phyloP scores from a whole-genome alignment of 192 early-diverging fungal genomes.

The Coemansia sp. region DNA sequence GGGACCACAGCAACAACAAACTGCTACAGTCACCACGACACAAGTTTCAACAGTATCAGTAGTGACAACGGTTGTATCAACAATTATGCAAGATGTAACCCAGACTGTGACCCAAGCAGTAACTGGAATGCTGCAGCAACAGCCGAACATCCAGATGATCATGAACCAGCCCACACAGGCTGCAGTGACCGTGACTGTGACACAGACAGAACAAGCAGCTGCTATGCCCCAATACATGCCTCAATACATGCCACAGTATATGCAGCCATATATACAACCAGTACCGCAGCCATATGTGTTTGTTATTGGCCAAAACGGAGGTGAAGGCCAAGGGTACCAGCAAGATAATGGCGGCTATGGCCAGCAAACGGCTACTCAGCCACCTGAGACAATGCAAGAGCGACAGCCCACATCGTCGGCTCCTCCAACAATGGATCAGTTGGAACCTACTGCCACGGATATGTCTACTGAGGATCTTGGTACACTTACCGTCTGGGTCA shows the following conservation, averaged over 20 bases:
- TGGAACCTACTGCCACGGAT: neutral
- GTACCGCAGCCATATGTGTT: neutral
- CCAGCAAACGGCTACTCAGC: neutral
- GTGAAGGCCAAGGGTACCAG: neutral
- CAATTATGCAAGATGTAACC: neutral
- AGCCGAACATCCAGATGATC: neutral
- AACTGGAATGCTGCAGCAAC: neutral
- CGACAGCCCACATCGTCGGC: neutral
- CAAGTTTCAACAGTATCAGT: neutral
- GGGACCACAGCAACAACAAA: neutral
- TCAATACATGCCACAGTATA: constrained; percentile 2
- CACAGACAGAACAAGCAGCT: neutral
- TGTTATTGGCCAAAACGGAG: neutral
- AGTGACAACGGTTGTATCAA: neutral
- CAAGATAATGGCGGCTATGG: neutral
- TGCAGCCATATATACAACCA: neutral
- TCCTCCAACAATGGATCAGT: neutral
- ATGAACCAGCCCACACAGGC: neutral
- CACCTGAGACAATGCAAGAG: neutral
- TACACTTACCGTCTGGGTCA: neutral
- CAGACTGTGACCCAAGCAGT: neutral
- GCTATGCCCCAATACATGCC: neutral
- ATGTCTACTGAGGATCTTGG: neutral
- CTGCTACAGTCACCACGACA: neutral
- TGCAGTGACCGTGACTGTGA: neutral